Conservation (phyloP, 768 basidiomycete genomes). For the Phanerochaete sordida region DNA sequence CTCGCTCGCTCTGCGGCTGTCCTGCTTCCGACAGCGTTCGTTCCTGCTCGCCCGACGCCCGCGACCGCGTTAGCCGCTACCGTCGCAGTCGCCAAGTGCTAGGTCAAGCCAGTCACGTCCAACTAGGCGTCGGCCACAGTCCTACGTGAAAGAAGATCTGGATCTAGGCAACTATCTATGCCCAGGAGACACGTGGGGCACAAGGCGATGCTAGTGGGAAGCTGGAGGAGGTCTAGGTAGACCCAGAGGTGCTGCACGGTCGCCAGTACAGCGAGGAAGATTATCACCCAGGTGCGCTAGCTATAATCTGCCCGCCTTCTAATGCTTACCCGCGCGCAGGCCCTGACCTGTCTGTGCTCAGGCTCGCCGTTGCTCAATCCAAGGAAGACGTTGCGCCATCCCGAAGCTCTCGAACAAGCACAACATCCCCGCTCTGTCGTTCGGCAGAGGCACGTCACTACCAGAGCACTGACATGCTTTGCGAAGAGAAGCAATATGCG, state of each 20-base stretch:
- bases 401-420: constrained; percentile 75
- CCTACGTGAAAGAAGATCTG: not conserved
- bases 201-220: not conserved
- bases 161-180: not conserved
- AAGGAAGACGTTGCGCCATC: constrained; percentile 80
- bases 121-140: not conserved
- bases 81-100: too few relatives aligned
- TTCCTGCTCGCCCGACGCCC: not conserved
- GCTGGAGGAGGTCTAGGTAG: constrained; percentile 40
- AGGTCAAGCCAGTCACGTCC: not conserved
- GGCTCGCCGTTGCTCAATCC: constrained; percentile 52
- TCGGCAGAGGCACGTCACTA: constrained; percentile 81
- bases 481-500: constrained; percentile 51
- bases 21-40: not conserved
- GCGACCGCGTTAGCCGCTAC: not conserved
- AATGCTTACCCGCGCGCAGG: not conserved
- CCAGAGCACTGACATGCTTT: constrained; percentile 80
- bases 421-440: constrained; percentile 74
- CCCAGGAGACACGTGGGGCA: not conserved
- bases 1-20: not conserved
- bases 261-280: constrained; percentile 70
- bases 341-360: constrained; percentile 33
- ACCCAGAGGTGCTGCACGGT: constrained; percentile 44
- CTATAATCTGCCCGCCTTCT: constrained; percentile 24
- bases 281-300: constrained; percentile 52